Base-by-base conservation (phyloP, 495 filamentous ascomycete species). In the Aspergillus haitiensis region DNA sequence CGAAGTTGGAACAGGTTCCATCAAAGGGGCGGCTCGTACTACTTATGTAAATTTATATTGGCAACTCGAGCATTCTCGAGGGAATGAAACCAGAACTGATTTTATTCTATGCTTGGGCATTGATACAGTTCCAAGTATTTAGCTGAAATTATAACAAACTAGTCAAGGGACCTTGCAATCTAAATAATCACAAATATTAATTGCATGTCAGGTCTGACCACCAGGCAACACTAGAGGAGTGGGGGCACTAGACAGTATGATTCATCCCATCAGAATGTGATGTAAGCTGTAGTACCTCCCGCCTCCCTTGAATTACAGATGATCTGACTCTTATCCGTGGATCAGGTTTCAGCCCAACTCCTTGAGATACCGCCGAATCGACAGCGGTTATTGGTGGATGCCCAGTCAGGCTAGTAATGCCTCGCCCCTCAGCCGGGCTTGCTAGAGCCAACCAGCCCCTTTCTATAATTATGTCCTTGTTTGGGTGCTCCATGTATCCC, bases 381-480 rank as follows among this genome's bases (percentile, higher is more conserved):
- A 36, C n/a, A 34, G 33, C 62, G 44, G n/a, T 36, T 18, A 64
- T 64, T 64, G 62, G 62, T 51, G 62, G 63, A 55, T 44, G 52
- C 4, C 27, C 42, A 60, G 32, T 42, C 49, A 35, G 42, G 18
- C 52, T 49, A 36, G 50, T 21, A 46, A 60, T 51, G 45, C 32
- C 40, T 32, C 33, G 37, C 48, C 49, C 55, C 44, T 58, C 57
- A 59, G 21, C 53, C 32, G 50, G 57, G 40, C 58, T 32, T 40
- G 37, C 50, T 15, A 53, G 35, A 31, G 49, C 49, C 53, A 55
- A 54, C 58, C 53, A 54, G 39, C 55, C 58, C 35, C 49, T 55
- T 58, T 33, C 48, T 59, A 58, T 55, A 51, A 55, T 63, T 59
- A 58, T 57, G 49, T 40, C 18, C 31, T 55, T 16, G 13, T 48